phyloP scores from a whole-genome alignment of 2,329 filamentous ascomycete genomes.

The Penicillium paneum region DNA sequence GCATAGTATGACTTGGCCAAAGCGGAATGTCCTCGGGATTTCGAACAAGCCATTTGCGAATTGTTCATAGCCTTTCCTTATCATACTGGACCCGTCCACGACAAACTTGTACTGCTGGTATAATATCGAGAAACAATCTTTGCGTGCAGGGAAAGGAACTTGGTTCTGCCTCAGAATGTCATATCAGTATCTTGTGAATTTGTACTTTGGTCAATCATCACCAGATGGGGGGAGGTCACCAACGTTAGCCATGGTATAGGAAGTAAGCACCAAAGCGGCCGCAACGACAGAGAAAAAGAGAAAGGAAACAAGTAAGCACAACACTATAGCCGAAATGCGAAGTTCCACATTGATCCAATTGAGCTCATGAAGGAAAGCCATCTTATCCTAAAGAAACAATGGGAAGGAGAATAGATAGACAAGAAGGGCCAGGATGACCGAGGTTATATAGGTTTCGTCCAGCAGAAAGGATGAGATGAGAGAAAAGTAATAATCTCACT shows the following conservation, averaged over 20 bases:
- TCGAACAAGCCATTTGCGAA: conserved; percentile 20
- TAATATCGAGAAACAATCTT: conserved; percentile 10
- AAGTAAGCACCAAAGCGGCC: conserved; percentile 11
- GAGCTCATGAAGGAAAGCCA: background rate
- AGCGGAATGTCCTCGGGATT: conserved; percentile 23
- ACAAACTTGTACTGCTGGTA: conserved; percentile 22
- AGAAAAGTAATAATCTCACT: background rate
- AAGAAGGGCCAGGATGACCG: background rate
- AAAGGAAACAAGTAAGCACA: background rate
- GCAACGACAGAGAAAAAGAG: background rate
- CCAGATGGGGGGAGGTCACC: background rate
- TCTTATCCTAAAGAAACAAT: background rate
- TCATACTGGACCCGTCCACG: conserved; percentile 17
- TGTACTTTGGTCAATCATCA: background rate
- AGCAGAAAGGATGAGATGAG: background rate
- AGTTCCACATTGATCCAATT: background rate
- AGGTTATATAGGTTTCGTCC: background rate
- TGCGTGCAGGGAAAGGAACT: conserved; percentile 9
- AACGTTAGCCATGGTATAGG: conserved; percentile 15
- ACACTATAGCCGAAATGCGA: background rate
- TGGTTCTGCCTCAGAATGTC: background rate
- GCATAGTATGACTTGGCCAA: conserved; percentile 20
- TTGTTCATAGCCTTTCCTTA: conserved; percentile 15
- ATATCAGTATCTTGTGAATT: background rate
- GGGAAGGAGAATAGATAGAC: background rate